Percentiles rank a stretch among this genome's conserved stretches.
Conservation (phyloP, 2,329 filamentous ascomycete genomes). For the Diaporthe australafricana region DNA sequence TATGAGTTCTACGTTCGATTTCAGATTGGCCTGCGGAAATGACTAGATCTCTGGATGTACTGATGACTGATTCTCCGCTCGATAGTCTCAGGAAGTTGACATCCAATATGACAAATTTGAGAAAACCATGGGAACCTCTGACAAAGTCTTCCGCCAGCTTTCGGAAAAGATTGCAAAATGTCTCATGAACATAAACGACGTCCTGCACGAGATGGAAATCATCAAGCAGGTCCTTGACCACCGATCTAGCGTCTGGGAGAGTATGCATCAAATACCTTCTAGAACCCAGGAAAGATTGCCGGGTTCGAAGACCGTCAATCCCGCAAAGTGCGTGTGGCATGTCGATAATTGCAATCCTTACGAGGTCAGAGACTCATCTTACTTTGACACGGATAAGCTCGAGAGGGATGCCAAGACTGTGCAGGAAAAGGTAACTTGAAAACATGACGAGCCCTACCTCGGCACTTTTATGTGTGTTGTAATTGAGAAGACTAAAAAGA, state of each 20-base stretch:
- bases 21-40: no score
- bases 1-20: neutral
- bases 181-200: constrained; percentile 1
- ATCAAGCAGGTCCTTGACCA: neutral
- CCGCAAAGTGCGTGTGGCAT: neutral
- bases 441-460: neutral
- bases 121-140: neutral
- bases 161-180: neutral
- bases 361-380: neutral
- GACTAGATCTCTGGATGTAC: no score
- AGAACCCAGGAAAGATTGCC: neutral
- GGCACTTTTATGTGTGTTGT: neutral
- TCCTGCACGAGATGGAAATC: neutral
- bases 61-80: neutral
- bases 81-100: neutral
- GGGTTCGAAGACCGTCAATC: neutral
- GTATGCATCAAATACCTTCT: neutral
- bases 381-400: neutral
- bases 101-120: neutral
- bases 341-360: neutral
- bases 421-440: neutral
- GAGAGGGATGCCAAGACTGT: neutral
- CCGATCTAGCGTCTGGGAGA: neutral
- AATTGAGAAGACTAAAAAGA: neutral
- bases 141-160: neutral